Conservation (phyloP, 2,329 filamentous ascomycete genomes). For the Pyrenophora graminea region DNA sequence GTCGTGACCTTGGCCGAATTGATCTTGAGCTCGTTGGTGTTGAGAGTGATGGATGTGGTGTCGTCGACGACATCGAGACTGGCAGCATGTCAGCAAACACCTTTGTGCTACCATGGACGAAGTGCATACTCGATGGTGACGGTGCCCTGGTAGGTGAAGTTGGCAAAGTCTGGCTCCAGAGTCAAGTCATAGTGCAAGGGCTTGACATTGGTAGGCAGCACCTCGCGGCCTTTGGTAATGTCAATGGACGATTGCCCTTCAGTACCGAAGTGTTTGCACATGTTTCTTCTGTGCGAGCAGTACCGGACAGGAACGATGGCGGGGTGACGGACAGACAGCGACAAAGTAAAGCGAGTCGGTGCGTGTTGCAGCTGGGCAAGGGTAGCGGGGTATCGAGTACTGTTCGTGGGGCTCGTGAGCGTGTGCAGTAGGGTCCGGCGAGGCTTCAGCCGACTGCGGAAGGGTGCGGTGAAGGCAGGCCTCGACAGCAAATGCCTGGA, state of each 20-base stretch:
- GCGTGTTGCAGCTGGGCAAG: conserved; percentile 23
- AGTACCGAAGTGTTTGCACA: conserved; percentile 68
- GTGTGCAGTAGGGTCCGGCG: conserved; percentile 33
- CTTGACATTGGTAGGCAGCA: conserved; percentile 88
- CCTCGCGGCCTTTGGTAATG: conserved; percentile 71
- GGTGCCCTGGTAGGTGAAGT: conserved; percentile 82
- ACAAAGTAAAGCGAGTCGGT: conserved; percentile 24
- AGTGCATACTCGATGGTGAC: conserved; percentile 74
- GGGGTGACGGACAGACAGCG: conserved; percentile 22
- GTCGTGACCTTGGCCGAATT: conserved; percentile 71
- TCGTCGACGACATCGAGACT: conserved; percentile 82
- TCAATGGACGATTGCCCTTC: conserved; percentile 62
- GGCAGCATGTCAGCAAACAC: conserved; percentile 26
- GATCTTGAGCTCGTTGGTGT: conserved; percentile 85
- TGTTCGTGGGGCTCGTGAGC: conserved; percentile 31
- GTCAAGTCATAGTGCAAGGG: conserved; percentile 91
- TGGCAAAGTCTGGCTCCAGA: conserved; percentile 86
- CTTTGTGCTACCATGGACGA: background rate
- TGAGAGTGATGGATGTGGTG: conserved; percentile 82
- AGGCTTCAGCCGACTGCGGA: conserved; percentile 25
- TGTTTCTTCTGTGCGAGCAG: conserved; percentile 77
- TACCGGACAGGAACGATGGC: conserved; percentile 50
- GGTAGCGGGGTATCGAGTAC: conserved; percentile 36
- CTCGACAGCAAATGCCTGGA: conserved; percentile 12
- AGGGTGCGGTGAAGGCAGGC: conserved; percentile 27